These are phyloP conservation scores for Diddensiella santjacobensis DNA, from an alignment of 805 yeast species.

Conservation along the genomic window DNA sequence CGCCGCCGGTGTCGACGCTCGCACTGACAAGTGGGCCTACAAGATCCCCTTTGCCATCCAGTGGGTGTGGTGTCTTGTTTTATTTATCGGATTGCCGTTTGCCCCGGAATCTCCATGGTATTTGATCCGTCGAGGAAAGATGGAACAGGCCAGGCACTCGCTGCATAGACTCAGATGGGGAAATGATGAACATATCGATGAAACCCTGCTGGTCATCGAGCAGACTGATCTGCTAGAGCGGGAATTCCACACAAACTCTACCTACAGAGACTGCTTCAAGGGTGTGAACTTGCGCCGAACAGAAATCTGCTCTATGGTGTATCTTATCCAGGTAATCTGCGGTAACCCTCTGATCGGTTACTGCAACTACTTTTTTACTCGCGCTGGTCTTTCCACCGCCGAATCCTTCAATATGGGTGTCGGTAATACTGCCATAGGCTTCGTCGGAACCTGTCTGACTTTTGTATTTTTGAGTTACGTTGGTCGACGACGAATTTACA, in stretches of 20 bases:
- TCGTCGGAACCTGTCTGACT: conserved; percentile 37
- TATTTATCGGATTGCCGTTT: conserved; percentile 38
- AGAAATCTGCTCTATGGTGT: conserved; percentile 40
- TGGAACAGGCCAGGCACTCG: conserved; percentile 43
- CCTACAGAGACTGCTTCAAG: conserved; percentile 44
- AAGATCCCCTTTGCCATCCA: conserved; percentile 56
- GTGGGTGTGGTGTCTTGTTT: conserved; percentile 57
- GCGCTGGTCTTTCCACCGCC: conserved; percentile 35
- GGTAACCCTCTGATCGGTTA: conserved; percentile 24
- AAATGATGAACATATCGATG: conserved; percentile 39
- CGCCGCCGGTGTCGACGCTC: conserved; percentile 35
- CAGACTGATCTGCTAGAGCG: conserved; percentile 41
- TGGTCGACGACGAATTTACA: conserved; percentile 25
- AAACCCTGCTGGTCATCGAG: conserved; percentile 44
- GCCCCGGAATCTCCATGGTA: conserved; percentile 61
- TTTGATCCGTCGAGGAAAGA: conserved; percentile 42
- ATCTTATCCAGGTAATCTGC: conserved; percentile 21
- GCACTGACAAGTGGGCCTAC: conserved; percentile 40
- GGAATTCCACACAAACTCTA: conserved; percentile 30
- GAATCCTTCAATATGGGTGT: conserved; percentile 41
- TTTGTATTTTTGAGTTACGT: conserved; percentile 18
- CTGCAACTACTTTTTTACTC: conserved; percentile 48
- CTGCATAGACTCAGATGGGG: conserved; percentile 42
- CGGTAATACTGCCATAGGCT: conserved; percentile 45
- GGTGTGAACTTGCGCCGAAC: conserved; percentile 49